Evolutionary conservation across 768 basidiomycete species (phyloP).

Genomic region (Rhodotorula babjevae): DNA sequence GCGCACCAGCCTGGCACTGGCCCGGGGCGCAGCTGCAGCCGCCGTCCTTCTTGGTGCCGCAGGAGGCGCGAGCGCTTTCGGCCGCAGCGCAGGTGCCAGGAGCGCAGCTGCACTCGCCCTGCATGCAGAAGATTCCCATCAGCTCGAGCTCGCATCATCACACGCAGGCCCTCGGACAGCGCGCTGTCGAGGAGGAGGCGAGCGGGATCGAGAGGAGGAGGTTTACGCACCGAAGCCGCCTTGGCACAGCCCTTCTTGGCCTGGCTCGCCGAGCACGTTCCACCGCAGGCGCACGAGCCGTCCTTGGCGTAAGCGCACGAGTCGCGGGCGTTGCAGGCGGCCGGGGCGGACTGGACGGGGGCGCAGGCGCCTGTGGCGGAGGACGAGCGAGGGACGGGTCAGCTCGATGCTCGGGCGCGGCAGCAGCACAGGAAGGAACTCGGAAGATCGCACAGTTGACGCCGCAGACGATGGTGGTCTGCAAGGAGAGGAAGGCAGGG

Average conservation of each 20-base stretch:
- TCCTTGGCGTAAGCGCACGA: constrained; percentile 11
- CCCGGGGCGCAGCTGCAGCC: constrained; percentile 12
- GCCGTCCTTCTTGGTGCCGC: background rate
- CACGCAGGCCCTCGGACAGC: no score
- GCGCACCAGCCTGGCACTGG: constrained; percentile 14
- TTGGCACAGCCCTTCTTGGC: constrained; percentile 19
- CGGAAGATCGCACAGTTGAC: constrained; percentile 18
- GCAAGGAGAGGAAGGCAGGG: background rate
- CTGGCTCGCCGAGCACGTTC: constrained; percentile 1
- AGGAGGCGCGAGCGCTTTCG: constrained; percentile 1
- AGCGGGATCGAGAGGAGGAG: no score
- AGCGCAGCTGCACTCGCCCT: constrained; percentile 19
- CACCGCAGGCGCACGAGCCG: constrained; percentile 15
- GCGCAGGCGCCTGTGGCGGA: background rate
- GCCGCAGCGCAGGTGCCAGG: constrained; percentile 14
- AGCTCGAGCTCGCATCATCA: no score
- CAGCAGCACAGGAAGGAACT: no score
- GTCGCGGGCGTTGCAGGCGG: constrained; percentile 1
- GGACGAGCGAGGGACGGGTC: background rate
- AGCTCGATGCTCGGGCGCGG: no score
- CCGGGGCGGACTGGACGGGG: background rate
- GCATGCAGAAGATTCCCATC: background rate
- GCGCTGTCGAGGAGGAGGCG: no score
- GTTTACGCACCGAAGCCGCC: constrained; percentile 7
- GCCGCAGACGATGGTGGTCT: constrained; percentile 20